phyloP scores from a whole-genome alignment of 352 stramenopile genomes.

The Globisporangium rhizosaccharum region DNA sequence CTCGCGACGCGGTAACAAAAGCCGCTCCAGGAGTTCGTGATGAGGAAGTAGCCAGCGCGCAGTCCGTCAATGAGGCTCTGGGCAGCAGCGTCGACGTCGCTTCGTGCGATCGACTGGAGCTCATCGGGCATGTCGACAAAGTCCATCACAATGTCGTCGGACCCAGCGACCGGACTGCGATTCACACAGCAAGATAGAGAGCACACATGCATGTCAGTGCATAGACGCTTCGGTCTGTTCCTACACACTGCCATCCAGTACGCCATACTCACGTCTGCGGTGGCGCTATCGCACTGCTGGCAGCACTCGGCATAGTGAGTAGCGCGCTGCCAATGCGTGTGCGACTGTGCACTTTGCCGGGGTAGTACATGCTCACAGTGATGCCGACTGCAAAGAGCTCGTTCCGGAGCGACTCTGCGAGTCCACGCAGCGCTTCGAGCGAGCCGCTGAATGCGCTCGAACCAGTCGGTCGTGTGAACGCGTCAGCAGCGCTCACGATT shows the following conservation, averaged over 20 bases:
- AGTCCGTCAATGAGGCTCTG: slow-evolving; percentile 8
- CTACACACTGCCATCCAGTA: background rate
- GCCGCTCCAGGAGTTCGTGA: slow-evolving; percentile 11
- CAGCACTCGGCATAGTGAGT: background rate
- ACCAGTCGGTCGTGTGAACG: slow-evolving; percentile 65
- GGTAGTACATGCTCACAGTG: slow-evolving; percentile 14
- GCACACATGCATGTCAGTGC: background rate
- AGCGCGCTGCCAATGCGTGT: background rate
- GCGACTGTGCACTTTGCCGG: background rate
- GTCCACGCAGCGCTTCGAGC: slow-evolving; percentile 88
- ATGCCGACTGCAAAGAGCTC: slow-evolving; percentile 5
- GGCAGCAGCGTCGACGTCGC: slow-evolving; percentile 1
- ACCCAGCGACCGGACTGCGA: background rate
- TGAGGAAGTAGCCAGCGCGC: slow-evolving; percentile 2
- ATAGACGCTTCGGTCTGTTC: background rate
- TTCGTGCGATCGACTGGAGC: no score
- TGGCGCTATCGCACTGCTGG: background rate
- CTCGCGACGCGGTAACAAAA: slow-evolving; percentile 7
- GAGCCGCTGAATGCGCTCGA: slow-evolving; percentile 86
- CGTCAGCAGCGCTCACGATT: slow-evolving; percentile 46
- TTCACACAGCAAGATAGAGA: background rate
- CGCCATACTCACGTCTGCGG: background rate
- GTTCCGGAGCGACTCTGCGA: slow-evolving; percentile 82
- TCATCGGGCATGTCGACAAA: no score
- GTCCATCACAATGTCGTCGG: slow-evolving; percentile 1